These are phyloP conservation scores for Sextonia rubra DNA, from an alignment of 164 flowering plant species.

Conservation along the genomic window DNA sequence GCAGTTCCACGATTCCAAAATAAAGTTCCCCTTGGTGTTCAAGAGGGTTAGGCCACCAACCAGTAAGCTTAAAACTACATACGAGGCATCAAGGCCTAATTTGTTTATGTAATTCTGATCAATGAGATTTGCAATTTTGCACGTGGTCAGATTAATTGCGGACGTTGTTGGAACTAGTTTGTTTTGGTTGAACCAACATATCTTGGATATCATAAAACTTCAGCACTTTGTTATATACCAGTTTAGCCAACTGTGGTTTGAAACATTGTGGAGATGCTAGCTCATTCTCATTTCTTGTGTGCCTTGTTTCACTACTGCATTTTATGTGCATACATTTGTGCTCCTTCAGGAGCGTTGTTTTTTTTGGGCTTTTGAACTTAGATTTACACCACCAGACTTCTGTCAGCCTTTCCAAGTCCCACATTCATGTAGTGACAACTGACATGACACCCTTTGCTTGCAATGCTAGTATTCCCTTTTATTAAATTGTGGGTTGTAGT, in stretches of 20 bases:
- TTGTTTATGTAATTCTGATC: slow-evolving; percentile 16
- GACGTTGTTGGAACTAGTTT: background rate
- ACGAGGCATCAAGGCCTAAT: slow-evolving; percentile 27
- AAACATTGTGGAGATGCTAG: background rate
- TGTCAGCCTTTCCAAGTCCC: background rate
- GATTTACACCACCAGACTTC: background rate
- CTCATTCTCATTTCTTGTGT: background rate
- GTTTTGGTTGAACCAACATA: background rate
- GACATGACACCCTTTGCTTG: background rate
- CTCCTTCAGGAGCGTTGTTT: background rate
- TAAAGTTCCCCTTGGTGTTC: slow-evolving; percentile 25
- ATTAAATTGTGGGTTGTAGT: too few relatives aligned
- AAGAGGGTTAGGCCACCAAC: slow-evolving; percentile 27
- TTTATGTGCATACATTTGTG: background rate
- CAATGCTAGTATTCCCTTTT: too few relatives aligned
- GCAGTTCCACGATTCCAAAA: slow-evolving; percentile 25
- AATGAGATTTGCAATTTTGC: background rate
- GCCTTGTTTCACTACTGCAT: background rate
- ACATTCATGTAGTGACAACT: background rate
- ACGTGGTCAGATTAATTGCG: background rate
- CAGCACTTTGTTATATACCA: background rate
- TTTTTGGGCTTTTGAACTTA: background rate
- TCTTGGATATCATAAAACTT: background rate
- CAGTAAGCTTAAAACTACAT: slow-evolving; percentile 25
- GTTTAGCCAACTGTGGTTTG: background rate